Conservation (phyloP, 1,284 basidiomycete genomes). For the Tremellales sp. region DNA sequence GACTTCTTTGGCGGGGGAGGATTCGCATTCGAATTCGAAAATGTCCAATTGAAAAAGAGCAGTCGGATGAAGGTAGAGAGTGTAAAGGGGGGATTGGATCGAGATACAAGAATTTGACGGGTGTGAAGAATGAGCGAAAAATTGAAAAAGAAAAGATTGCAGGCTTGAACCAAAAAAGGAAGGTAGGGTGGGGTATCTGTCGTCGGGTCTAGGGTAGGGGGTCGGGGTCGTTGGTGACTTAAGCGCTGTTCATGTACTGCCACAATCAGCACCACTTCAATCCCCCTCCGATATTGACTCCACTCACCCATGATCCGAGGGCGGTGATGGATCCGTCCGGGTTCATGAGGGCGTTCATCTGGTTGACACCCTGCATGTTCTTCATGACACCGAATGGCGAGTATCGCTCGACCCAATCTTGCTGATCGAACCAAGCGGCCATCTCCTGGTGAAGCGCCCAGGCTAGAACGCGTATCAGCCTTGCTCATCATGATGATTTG, state of each 20-base stretch:
- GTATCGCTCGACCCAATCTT: slow-evolving; percentile 58
- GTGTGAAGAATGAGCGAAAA: background rate
- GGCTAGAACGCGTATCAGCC: too few species aligned
- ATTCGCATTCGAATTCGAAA: too few species aligned
- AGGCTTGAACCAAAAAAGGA: too few species aligned
- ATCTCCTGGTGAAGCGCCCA: slow-evolving; percentile 59
- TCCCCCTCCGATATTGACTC: too few species aligned
- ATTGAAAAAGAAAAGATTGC: background rate
- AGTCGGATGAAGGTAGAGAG: background rate
- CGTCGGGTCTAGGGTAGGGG: background rate
- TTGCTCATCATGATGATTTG: too few species aligned
- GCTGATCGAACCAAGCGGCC: slow-evolving; percentile 57
- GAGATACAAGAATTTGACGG: too few species aligned
- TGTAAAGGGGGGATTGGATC: too few species aligned
- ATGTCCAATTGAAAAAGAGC: background rate
- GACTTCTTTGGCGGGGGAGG: too few species aligned
- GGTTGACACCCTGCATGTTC: slow-evolving; percentile 65
- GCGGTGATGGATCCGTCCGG: slow-evolving; percentile 36
- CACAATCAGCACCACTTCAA: background rate
- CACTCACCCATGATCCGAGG: slow-evolving; percentile 40
- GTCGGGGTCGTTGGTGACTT: background rate
- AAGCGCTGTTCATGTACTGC: slow-evolving; percentile 3
- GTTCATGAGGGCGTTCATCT: slow-evolving; percentile 54
- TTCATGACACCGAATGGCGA: slow-evolving; percentile 69
- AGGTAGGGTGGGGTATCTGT: background rate